Evolutionary conservation across 257 asterid species (phyloP).

Genomic region (Solanum rostratum): DNA sequence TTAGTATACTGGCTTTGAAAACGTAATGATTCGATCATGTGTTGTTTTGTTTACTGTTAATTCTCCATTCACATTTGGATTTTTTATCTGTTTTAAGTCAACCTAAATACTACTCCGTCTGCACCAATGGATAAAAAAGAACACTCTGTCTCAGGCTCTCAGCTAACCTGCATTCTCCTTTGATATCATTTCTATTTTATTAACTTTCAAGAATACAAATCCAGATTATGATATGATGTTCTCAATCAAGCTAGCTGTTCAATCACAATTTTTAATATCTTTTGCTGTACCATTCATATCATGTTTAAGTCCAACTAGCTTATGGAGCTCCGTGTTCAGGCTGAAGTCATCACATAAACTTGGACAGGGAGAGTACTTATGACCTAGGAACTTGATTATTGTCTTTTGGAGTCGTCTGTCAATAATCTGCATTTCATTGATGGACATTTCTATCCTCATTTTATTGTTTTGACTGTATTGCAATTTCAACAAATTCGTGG

Average conservation of each 20-base stretch:
- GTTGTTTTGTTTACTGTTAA: neutral
- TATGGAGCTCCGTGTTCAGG: neutral
- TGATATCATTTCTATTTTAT: neutral
- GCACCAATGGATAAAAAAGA: neutral
- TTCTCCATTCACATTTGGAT: neutral
- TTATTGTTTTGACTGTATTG: neutral
- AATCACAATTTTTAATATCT: neutral
- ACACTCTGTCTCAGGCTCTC: too few relatives aligned
- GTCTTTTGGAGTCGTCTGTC: neutral
- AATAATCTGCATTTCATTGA: neutral
- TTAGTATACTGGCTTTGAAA: neutral
- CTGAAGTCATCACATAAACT: neutral
- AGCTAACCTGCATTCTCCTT: neutral
- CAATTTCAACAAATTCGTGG: neutral
- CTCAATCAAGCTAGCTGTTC: neutral
- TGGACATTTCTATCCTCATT: neutral
- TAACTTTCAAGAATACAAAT: neutral
- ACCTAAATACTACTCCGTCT: neutral
- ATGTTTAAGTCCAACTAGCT: neutral
- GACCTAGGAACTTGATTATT: neutral
- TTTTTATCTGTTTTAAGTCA: neutral
- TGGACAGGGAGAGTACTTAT: neutral
- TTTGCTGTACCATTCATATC: neutral
- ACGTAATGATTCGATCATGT: neutral
- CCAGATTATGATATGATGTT: neutral